Base-by-base conservation (phyloP, 257 asterid species). In the Solanum peruvianum region DNA sequence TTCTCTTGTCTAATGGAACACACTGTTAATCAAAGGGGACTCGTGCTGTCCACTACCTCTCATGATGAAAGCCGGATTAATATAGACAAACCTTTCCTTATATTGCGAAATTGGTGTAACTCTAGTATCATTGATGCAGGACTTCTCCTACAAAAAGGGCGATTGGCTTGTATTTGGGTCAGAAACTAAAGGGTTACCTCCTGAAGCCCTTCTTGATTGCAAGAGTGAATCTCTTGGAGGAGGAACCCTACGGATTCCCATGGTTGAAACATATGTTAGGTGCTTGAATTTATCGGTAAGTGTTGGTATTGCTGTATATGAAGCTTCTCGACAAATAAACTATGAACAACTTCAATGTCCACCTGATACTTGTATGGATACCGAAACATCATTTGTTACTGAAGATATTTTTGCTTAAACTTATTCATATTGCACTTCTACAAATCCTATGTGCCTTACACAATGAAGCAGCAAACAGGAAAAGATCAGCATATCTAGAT, bases 161-260 rank as follows among this genome's bases (percentile, higher is more conserved):
- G 99, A 95, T 87, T 97, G 99, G 99, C 99, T 97, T 35, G 98
- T 97, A 18, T 97, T 97, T 66, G 98, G 99, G 75, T 94, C 99
- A 11, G 98, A 96, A 93, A 95, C 99, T 18, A 89, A 94, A 80
- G 98, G 99, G 25, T 90, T 97, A 33, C 96, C 98, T 3, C 92
- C 96, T 7, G 99, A 97, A 91, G 98, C 96, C 52, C 91, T 97
- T 88, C 88, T 66, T 15, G 99, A 97, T 58, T 96, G 99, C 87
- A 91, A 85, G 90, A 90, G 90, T 47, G 93, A 92, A 69, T 69
- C 90, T 6, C 83, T 91, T 70, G 99, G 98, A 76, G 97, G 98
- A 6, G 98, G 99, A 29, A 90, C 99, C 6, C 85, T 95, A 44
- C 90, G 92, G 60, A 97, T 97, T 66, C 99, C 99, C 31, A 97